These are phyloP conservation scores for Euclidium syriacum DNA, from an alignment of 345 rosid species.

Conservation along the genomic window DNA sequence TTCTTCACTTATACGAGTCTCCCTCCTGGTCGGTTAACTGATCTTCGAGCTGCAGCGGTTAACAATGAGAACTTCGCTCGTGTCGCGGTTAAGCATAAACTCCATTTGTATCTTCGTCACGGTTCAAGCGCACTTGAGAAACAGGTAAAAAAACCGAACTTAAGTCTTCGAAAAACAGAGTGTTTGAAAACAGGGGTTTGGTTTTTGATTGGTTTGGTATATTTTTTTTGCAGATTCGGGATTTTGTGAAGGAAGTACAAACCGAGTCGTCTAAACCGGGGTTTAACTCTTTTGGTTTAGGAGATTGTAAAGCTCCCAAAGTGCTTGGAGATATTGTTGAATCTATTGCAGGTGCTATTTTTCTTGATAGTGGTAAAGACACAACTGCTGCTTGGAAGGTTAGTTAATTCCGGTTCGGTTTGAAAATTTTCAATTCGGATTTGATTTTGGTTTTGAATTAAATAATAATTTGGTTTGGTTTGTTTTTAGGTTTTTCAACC, in stretches of 20 bases:
- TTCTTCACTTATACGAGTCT: conserved; percentile 87
- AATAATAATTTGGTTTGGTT: background rate
- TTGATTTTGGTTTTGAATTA: background rate
- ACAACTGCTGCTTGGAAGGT: conserved; percentile 93
- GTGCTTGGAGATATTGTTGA: conserved; percentile 97
- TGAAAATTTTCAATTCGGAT: background rate
- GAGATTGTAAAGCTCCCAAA: conserved; percentile 99
- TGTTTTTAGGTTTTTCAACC: conserved; percentile 74
- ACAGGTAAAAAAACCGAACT: conserved; percentile 55
- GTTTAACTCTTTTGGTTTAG: conserved; percentile 93
- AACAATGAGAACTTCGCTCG: conserved; percentile 98
- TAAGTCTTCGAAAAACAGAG: too few species aligned
- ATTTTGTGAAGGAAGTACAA: conserved; percentile 84
- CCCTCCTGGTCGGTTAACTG: conserved; percentile 97
- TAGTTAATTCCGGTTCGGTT: conserved; percentile 21
- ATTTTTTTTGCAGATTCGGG: conserved; percentile 58
- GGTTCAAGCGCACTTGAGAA: conserved; percentile 97
- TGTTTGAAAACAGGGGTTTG: too few species aligned
- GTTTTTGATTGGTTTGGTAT: background rate
- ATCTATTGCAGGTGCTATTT: conserved; percentile 96
- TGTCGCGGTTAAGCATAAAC: conserved; percentile 91
- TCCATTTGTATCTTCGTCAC: conserved; percentile 85
- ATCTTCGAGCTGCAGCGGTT: conserved; percentile 98
- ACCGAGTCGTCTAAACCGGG: conserved; percentile 80
- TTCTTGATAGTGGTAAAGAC: conserved; percentile 77